Evolutionary conservation across 345 rosid genomes (phyloP).

Genomic region (Adansonia digitata): DNA sequence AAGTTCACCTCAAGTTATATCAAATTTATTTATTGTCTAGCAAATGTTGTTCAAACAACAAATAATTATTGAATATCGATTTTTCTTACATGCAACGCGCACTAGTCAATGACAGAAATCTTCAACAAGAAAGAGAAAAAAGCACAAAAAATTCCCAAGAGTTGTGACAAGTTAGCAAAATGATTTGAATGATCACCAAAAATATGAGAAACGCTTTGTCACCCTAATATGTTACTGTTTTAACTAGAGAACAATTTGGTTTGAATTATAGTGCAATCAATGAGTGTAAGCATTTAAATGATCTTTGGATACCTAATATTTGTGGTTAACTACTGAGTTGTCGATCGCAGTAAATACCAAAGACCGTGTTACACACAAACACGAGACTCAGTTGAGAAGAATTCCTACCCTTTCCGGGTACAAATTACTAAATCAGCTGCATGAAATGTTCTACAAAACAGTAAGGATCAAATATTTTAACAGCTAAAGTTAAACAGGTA

Average conservation of each 20-base stretch:
- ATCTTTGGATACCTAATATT: not conserved
- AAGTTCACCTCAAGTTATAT: not conserved
- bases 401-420: not conserved
- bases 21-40: not conserved
- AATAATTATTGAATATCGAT: not conserved
- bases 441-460: not conserved
- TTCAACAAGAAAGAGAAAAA: not conserved
- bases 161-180: not conserved
- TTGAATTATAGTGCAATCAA: not conserved
- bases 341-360: not conserved
- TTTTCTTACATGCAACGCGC: not conserved
- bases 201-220: not conserved
- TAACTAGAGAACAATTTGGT: not conserved
- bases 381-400: not conserved
- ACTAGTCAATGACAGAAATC: not conserved
- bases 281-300: not conserved
- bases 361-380: not conserved
- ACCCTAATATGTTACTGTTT: not conserved
- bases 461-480: not conserved
- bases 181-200: not conserved
- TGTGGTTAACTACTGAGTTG: not conserved
- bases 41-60: not conserved
- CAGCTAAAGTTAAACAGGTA: not conserved
- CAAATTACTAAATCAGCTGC: not conserved
- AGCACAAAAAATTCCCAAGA: not conserved